Percentiles rank a stretch among this genome's conserved stretches.
These are phyloP conservation scores for Saccharomycopsis fermentans DNA, from an alignment of 805 yeast genomes.

Conservation along the genomic window DNA sequence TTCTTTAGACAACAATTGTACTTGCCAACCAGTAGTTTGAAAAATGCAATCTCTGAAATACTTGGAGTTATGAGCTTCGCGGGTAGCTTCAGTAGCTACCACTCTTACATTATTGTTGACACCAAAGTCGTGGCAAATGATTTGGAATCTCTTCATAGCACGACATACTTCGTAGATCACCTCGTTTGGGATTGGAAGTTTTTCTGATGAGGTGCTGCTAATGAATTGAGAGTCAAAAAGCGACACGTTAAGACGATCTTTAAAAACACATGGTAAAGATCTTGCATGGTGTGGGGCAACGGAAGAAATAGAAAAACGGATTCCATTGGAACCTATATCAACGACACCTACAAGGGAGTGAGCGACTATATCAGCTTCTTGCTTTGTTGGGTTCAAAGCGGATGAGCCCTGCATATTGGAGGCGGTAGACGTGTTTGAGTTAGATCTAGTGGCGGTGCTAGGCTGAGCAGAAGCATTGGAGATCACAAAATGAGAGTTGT, in stretches of 20 bases:
- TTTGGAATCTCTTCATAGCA: constrained; percentile 57
- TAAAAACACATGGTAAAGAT: constrained; percentile 68
- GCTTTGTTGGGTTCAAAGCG: neutral
- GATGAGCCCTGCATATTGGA: neutral
- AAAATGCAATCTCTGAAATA: constrained; percentile 47
- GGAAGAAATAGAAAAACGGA: constrained; percentile 63
- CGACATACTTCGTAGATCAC: constrained; percentile 49
- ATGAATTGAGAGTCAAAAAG: constrained; percentile 51
- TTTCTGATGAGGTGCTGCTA: constrained; percentile 27
- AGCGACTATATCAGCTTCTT: constrained; percentile 47
- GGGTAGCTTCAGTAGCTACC: constrained; percentile 66
- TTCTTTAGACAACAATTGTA: constrained; percentile 45
- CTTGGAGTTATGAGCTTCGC: constrained; percentile 55
- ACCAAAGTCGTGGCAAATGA: constrained; percentile 66
- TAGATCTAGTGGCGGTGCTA: neutral
- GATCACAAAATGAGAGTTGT: neutral
- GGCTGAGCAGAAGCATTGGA: neutral
- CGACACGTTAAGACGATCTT: constrained; percentile 63
- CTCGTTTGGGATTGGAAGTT: constrained; percentile 46
- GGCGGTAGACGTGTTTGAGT: neutral
- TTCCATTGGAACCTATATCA: constrained; percentile 70
- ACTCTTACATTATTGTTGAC: constrained; percentile 54
- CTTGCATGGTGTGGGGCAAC: constrained; percentile 61
- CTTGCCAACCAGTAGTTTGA: constrained; percentile 58
- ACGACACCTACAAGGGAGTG: constrained; percentile 55